A percentile compares a stretch with the other conserved stretches of the same genome.
Evolutionary conservation across 768 basidiomycete genomes (phyloP).

Genomic region (Boletales sp.): DNA sequence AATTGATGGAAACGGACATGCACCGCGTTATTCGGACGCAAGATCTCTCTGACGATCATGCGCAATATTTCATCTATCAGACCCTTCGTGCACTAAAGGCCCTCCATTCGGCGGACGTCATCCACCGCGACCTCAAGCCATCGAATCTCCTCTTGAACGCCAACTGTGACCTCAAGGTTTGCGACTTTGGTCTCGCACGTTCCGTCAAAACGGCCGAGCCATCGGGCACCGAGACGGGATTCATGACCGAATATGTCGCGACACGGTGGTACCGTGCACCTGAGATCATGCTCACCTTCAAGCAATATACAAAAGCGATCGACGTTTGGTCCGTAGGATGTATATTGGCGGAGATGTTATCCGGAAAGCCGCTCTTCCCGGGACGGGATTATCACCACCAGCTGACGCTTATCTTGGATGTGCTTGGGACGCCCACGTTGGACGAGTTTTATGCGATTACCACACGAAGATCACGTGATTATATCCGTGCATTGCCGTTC

Average conservation of each 20-base stretch:
- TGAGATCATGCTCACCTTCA: constrained; percentile 99
- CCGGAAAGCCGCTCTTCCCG: constrained; percentile 93
- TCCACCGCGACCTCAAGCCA: constrained; percentile 95
- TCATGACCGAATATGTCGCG: constrained; percentile 98
- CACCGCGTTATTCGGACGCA: constrained; percentile 96
- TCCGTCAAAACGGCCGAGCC: constrained; percentile 84
- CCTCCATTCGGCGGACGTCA: constrained; percentile 92
- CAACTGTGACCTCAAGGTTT: constrained; percentile 93
- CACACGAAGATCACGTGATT: constrained; percentile 87
- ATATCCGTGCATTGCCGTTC: constrained; percentile 93
- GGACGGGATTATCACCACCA: constrained; percentile 98
- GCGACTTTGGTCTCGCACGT: constrained; percentile 94
- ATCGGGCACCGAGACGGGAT: constrained; percentile 77
- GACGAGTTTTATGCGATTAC: constrained; percentile 99
- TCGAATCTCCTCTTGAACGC: constrained; percentile 97
- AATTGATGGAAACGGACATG: constrained; percentile 95
- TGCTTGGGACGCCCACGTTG: constrained; percentile 93
- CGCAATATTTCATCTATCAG: constrained; percentile 91
- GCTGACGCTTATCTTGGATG: constrained; percentile 90
- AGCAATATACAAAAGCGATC: constrained; percentile 96
- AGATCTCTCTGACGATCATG: constrained; percentile 93
- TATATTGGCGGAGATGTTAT: constrained; percentile 95
- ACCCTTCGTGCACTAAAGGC: constrained; percentile 95
- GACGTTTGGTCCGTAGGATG: constrained; percentile 88
- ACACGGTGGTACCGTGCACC: constrained; percentile 99